Evolutionary conservation across 306 rosid genomes (phyloP).

Genomic region (Amphicarpaea edgeworthii): DNA sequence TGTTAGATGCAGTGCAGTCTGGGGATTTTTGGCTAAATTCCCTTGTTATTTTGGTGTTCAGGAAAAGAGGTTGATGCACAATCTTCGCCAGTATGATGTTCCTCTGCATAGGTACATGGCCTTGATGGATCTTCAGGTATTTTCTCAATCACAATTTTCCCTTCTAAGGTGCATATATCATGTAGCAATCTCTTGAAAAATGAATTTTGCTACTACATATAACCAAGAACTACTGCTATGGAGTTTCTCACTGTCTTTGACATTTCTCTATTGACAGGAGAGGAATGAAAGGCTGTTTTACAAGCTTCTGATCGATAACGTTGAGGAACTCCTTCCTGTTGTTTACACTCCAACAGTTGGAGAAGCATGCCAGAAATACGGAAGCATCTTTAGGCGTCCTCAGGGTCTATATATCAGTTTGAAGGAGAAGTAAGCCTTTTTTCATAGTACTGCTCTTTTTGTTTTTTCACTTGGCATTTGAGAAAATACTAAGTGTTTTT

Average conservation of each 20-base stretch:
- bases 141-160: neutral
- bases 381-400: constrained; percentile 88
- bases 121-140: constrained; percentile 99
- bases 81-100: constrained; percentile 87
- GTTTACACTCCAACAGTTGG: constrained; percentile 98
- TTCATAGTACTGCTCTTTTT: neutral
- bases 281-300: constrained; percentile 92
- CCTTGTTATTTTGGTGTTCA: constrained; percentile 42
- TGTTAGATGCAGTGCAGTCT: neutral
- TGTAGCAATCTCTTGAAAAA: neutral
- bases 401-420: constrained; percentile 96
- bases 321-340: constrained; percentile 92
- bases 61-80: constrained; percentile 91
- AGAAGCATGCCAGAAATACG: constrained; percentile 98
- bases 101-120: constrained; percentile 90
- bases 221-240: neutral
- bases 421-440: constrained; percentile 75
- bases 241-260: constrained; percentile 37
- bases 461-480: constrained; percentile 13
- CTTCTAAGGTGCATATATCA: neutral
- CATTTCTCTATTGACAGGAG: constrained; percentile 64
- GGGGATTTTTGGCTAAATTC: constrained; percentile 20
- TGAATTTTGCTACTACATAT: neutral
- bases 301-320: constrained; percentile 87
- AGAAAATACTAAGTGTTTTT: constrained; percentile 47